Conservation (phyloP, 2,329 filamentous ascomycete species). For the Leptographium procerum region DNA sequence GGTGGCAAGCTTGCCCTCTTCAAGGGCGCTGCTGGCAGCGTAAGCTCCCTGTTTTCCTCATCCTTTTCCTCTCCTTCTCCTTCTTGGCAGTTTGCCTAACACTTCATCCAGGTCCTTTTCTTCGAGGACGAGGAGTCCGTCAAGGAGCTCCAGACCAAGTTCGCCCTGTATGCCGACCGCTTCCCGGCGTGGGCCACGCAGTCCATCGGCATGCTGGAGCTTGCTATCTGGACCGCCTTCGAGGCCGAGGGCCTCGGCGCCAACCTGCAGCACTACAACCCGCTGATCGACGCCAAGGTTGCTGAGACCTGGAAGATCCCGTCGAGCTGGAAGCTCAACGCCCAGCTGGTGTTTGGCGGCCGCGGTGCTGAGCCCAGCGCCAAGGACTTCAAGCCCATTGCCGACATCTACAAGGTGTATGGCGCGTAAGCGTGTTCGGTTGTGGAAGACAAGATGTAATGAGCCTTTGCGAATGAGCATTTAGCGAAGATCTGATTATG, state of each 20-base stretch:
- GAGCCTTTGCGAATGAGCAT: too few species aligned
- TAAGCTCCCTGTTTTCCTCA: conserved; percentile 28
- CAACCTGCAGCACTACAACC: conserved; percentile 92
- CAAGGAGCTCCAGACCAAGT: conserved; percentile 54
- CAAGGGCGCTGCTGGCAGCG: conserved; percentile 63
- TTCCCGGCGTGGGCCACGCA: conserved; percentile 71
- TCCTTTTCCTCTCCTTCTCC: not conserved
- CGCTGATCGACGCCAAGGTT: conserved; percentile 66
- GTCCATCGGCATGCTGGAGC: conserved; percentile 73
- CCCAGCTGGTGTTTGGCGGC: conserved; percentile 77
- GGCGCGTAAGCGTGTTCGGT: not conserved
- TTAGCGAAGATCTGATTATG: too few species aligned
- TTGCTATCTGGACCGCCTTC: conserved; percentile 67
- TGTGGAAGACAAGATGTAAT: too few species aligned
- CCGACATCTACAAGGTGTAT: conserved; percentile 36
- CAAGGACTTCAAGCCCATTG: conserved; percentile 54
- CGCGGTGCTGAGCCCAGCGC: conserved; percentile 42
- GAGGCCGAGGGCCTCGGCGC: conserved; percentile 75
- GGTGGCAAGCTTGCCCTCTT: conserved; percentile 40
- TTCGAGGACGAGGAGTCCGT: conserved; percentile 67
- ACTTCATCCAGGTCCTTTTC: conserved; percentile 59
- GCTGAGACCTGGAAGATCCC: conserved; percentile 59
- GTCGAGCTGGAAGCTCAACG: conserved; percentile 61
- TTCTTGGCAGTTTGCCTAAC: not conserved
- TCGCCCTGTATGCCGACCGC: conserved; percentile 63